These are phyloP conservation scores for Dianthus caryophyllus DNA, from an alignment of 148 eudicot species.

Conservation along the genomic window DNA sequence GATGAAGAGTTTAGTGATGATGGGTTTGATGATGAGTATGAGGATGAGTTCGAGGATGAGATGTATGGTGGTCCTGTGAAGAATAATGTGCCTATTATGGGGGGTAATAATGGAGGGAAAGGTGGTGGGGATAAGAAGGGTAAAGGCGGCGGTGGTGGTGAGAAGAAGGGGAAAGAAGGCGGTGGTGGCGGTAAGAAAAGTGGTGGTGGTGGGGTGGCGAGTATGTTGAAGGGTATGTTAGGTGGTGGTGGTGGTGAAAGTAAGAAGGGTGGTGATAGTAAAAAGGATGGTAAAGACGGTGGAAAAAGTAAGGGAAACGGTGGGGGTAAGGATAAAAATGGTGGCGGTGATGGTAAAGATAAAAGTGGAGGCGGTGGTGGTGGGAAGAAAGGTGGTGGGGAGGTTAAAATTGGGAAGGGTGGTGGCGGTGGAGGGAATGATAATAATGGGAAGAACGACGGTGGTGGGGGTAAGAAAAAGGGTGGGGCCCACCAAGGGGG, in stretches of 20 bases:
- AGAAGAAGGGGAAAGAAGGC: constrained; percentile 7
- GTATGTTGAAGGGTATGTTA: constrained; percentile 27
- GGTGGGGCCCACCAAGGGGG: constrained; percentile 2
- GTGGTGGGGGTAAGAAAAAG: constrained; percentile 20
- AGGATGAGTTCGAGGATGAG: constrained; percentile 32
- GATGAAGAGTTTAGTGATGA: constrained; percentile 43
- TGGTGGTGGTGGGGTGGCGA: constrained; percentile 25
- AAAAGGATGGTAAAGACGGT: constrained; percentile 26
- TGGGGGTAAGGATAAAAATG: constrained; percentile 20
- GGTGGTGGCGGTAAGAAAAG: constrained; percentile 21
- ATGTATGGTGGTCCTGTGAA: constrained; percentile 25
- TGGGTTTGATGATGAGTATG: constrained; percentile 35
- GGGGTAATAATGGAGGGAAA: constrained; percentile 20
- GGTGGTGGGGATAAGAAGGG: constrained; percentile 25
- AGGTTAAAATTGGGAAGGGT: constrained; percentile 27
- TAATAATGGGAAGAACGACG: constrained; percentile 24
- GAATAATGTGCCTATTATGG: constrained; percentile 19
- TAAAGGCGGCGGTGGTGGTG: constrained; percentile 21
- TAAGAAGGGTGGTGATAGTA: constrained; percentile 31
- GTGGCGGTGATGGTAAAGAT: constrained; percentile 15
- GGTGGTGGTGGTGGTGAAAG: constrained; percentile 31
- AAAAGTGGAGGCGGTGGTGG: constrained; percentile 26
- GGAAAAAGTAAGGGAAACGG: constrained; percentile 29
- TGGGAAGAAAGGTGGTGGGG: constrained; percentile 23
- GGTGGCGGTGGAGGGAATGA: constrained; percentile 24